Percentiles rank a stretch among this genome's conserved stretches.
Evolutionary conservation across 371 early-diverging fungal species (phyloP).

Genomic region (Blakeslea trispora): DNA sequence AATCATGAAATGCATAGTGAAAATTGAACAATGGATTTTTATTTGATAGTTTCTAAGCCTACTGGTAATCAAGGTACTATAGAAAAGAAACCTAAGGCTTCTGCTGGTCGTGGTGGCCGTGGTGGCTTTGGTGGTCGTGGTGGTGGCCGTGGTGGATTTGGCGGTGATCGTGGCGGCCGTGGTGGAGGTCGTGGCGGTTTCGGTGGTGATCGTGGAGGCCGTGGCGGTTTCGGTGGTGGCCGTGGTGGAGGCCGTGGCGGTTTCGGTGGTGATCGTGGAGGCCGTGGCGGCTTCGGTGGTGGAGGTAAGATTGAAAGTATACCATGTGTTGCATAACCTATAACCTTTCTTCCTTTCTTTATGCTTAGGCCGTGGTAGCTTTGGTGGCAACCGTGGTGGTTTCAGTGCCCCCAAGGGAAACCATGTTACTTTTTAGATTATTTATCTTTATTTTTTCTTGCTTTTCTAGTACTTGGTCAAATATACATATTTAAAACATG

Average conservation of each 20-base stretch:
- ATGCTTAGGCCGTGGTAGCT: constrained; percentile 16
- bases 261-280: constrained; percentile 11
- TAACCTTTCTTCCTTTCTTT: too few species aligned
- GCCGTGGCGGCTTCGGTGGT: constrained; percentile 12
- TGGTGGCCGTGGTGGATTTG: constrained; percentile 15
- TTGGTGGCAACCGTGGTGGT: constrained; percentile 4
- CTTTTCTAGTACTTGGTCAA: too few species aligned
- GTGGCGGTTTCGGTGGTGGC: constrained; percentile 13
- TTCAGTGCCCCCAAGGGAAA: constrained; percentile 5
- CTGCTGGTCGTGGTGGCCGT: constrained; percentile 8
- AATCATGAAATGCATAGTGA: too few species aligned
- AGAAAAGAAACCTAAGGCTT: constrained; percentile 51
- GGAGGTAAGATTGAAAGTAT: constrained; percentile 1
- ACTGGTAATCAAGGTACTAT: constrained; percentile 52
- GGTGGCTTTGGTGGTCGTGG: constrained; percentile 12
- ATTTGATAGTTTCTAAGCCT: constrained; percentile 34
- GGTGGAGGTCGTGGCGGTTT: constrained; percentile 23
- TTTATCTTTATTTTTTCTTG: not conserved
- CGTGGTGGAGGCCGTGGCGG: constrained; percentile 21
- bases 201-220: constrained; percentile 9
- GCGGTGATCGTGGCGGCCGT: constrained; percentile 16
- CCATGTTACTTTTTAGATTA: constrained; percentile 19
- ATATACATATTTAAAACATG: too few species aligned
- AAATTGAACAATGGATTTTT: too few species aligned
- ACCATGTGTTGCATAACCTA: too few species aligned